phyloP scores from a whole-genome alignment of 768 basidiomycete genomes.

The Suillus placidus region DNA sequence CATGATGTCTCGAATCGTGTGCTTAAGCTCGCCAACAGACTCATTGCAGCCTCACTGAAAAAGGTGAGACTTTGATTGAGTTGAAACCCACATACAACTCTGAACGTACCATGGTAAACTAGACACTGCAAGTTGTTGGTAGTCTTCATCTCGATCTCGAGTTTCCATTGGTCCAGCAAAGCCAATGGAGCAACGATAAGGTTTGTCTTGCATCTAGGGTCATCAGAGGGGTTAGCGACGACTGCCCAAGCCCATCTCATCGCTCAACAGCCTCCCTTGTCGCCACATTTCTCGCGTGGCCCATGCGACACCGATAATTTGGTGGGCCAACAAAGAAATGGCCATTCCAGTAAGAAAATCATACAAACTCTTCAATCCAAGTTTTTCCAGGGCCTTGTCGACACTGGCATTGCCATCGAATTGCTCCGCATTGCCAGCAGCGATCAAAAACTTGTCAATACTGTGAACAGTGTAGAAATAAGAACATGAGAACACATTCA shows the following conservation, averaged over 20 bases:
- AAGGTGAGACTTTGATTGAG: background rate
- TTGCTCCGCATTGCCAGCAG: constrained; percentile 57
- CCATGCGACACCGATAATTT: constrained; percentile 54
- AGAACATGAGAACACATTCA: constrained; percentile 5
- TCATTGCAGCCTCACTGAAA: no score
- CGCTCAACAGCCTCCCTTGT: constrained; percentile 35
- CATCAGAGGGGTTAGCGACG: constrained; percentile 51
- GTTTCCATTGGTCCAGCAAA: constrained; percentile 67
- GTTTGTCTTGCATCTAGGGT: constrained; percentile 59
- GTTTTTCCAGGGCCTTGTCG: constrained; percentile 53
- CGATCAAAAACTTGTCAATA: constrained; percentile 54
- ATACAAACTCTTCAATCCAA: constrained; percentile 52
- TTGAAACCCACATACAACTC: background rate
- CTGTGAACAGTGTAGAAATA: constrained; percentile 21
- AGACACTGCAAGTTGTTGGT: constrained; percentile 49
- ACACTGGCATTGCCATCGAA: constrained; percentile 65
- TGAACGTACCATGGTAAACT: constrained; percentile 63
- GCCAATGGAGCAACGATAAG: constrained; percentile 70
- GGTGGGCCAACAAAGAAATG: constrained; percentile 68
- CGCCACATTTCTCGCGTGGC: constrained; percentile 38
- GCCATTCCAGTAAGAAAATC: constrained; percentile 60
- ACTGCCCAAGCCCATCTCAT: constrained; percentile 64
- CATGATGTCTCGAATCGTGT: constrained; percentile 79
- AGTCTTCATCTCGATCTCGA: constrained; percentile 61
- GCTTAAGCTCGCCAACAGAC: constrained; percentile 82